These are phyloP conservation scores for Leccinum olivaceopallidum DNA, from an alignment of 768 basidiomycete species.

Conservation along the genomic window DNA sequence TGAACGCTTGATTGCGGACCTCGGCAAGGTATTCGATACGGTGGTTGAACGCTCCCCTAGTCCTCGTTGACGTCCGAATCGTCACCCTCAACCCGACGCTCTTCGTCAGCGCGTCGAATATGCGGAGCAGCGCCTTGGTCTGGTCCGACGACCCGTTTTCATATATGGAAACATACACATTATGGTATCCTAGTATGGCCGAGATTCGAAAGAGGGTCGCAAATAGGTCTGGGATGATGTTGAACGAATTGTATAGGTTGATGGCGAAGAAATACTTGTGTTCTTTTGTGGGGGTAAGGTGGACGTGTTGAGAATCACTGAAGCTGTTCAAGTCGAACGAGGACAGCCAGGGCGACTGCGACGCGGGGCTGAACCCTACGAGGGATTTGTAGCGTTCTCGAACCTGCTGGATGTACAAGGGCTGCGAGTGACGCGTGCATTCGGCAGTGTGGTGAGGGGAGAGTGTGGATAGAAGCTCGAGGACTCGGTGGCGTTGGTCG, in stretches of 20 bases:
- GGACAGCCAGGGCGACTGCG: constrained; percentile 61
- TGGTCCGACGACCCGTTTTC: constrained; percentile 99
- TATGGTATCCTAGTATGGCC: constrained; percentile 92
- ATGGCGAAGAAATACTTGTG: constrained; percentile 99
- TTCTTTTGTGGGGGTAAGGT: constrained; percentile 47
- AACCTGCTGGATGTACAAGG: constrained; percentile 82
- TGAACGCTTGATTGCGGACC: constrained; percentile 97
- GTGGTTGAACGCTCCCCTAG: constrained; percentile 95
- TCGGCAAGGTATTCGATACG: constrained; percentile 99
- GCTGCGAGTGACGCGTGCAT: constrained; percentile 84
- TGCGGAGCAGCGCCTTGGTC: constrained; percentile 93
- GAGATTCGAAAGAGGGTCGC: constrained; percentile 94
- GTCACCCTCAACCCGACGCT: constrained; percentile 90
- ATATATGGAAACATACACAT: constrained; percentile 98
- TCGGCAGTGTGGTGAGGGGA: constrained; percentile 92
- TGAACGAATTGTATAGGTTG: constrained; percentile 99
- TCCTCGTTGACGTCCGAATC: constrained; percentile 91
- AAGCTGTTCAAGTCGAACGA: constrained; percentile 47
- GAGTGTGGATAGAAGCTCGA: constrained; percentile 84
- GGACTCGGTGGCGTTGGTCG: constrained; percentile 81
- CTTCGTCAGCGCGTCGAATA: constrained; percentile 91
- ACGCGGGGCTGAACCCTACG: constrained; percentile 70
- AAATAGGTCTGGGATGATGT: constrained; percentile 96
- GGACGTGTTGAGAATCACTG: constrained; percentile 41
- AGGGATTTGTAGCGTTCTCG: constrained; percentile 82